phyloP scores from a whole-genome alignment of 2,329 filamentous ascomycete genomes.

The Xylaria multiplex region DNA sequence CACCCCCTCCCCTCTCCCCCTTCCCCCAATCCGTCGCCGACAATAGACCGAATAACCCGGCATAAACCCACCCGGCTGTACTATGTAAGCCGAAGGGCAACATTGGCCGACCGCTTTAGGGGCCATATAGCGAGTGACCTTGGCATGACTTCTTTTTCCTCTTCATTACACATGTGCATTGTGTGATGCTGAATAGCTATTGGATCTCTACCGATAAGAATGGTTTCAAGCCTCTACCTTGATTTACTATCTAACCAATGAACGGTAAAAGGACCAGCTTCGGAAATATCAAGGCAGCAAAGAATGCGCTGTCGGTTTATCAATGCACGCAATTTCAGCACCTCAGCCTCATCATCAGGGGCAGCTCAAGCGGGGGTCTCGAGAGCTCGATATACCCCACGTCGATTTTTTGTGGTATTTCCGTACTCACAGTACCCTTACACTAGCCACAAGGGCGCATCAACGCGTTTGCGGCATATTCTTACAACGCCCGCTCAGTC shows the following conservation, averaged over 20 bases:
- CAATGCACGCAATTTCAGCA: constrained; percentile 31
- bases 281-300: constrained; percentile 27
- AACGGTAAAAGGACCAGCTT: constrained; percentile 16
- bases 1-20: too few relatives aligned
- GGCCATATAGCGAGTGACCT: not conserved
- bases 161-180: not conserved
- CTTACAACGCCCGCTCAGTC: not conserved
- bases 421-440: not conserved
- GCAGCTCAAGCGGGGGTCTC: constrained; percentile 24
- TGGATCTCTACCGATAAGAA: not conserved
- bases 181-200: not conserved
- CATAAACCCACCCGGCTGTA: not conserved
- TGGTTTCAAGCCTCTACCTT: not conserved
- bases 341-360: constrained; percentile 35
- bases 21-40: constrained; percentile 6
- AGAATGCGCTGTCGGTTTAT: constrained; percentile 9
- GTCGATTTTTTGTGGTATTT: constrained; percentile 20
- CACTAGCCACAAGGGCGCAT: constrained; percentile 20
- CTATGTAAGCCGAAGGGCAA: constrained; percentile 5
- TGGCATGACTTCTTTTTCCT: not conserved
- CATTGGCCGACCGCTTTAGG: not conserved
- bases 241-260: not conserved
- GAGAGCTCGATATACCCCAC: constrained; percentile 27
- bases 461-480: constrained; percentile 2
- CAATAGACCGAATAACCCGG: constrained; percentile 19